A percentile compares a stretch with the other conserved stretches of the same genome.
phyloP scores from a whole-genome alignment of 768 basidiomycete genomes.

The Psilocybe sp. region DNA sequence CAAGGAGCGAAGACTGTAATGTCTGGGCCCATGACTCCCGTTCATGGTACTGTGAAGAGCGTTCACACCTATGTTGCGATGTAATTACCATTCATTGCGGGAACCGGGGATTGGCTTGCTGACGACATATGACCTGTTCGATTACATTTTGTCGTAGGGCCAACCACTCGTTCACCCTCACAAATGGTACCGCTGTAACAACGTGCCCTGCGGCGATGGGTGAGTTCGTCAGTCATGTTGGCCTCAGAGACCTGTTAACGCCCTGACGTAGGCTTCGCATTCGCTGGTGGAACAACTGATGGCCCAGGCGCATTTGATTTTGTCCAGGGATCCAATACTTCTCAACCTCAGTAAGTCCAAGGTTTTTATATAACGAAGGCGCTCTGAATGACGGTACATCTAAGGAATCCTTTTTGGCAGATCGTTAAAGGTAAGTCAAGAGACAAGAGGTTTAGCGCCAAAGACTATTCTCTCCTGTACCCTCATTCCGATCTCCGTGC shows the following conservation, averaged over 20 bases:
- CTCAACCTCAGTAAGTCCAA: conserved; percentile 48
- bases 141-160: conserved; percentile 37
- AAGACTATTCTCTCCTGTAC: conserved; percentile 4
- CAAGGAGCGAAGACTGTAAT: conserved; percentile 66
- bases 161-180: conserved; percentile 57
- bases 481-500: conserved; percentile 3
- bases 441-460: background rate
- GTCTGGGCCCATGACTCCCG: conserved; percentile 42
- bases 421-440: conserved; percentile 57
- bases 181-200: conserved; percentile 62
- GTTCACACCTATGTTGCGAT: conserved; percentile 74
- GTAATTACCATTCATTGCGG: conserved; percentile 34
- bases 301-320: conserved; percentile 82
- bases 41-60: conserved; percentile 61
- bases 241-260: background rate
- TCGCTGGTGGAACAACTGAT: conserved; percentile 84
- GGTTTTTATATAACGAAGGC: background rate
- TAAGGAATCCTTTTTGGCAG: conserved; percentile 78
- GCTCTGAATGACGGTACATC: conserved; percentile 3
- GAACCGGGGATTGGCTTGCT: no score
- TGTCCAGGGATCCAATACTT: conserved; percentile 68
- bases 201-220: conserved; percentile 83
- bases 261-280: conserved; percentile 53
- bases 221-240: conserved; percentile 24
- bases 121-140: no score